Conservation (phyloP, 495 filamentous ascomycete genomes). For the Aspergillus panamensis region DNA sequence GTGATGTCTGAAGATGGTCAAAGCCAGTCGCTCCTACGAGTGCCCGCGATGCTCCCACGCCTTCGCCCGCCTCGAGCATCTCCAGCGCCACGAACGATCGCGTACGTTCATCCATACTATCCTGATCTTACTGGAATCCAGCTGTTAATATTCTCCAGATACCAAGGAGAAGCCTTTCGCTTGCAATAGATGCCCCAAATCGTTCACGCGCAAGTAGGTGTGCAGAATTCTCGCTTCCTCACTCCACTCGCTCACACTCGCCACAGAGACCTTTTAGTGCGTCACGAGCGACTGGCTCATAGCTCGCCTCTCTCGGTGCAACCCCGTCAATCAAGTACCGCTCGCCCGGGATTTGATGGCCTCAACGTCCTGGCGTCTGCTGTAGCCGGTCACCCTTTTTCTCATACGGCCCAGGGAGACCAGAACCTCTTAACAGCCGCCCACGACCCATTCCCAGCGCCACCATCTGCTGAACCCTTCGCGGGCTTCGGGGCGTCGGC, state of each 20-base stretch:
- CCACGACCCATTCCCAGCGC: conserved; percentile 12
- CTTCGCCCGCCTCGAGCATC: conserved; percentile 43
- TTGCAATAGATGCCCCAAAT: conserved; percentile 38
- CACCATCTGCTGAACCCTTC: conserved; percentile 20
- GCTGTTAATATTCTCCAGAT: conserved; percentile 27
- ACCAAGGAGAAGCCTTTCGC: conserved; percentile 44
- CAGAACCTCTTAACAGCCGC: conserved; percentile 10
- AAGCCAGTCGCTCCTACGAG: conserved; percentile 30
- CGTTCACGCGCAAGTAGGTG: conserved; percentile 42
- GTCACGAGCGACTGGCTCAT: conserved; percentile 39
- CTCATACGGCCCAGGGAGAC: neutral
- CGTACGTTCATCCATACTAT: conserved; percentile 25
- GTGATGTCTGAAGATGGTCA: conserved; percentile 19
- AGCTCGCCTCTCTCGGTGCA: conserved; percentile 19
- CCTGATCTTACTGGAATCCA: neutral
- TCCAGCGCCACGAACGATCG: conserved; percentile 44
- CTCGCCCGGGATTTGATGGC: conserved; percentile 26
- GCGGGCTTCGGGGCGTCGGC: conserved; percentile 19
- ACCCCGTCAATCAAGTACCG: conserved; percentile 17
- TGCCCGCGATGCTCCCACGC: conserved; percentile 36
- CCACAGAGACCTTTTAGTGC: conserved; percentile 34
- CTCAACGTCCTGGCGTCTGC: conserved; percentile 37
- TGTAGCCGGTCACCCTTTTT: conserved; percentile 25
- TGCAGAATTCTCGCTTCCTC: neutral
- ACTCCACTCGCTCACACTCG: neutral